Evolutionary conservation across 2,329 filamentous ascomycete species (phyloP).

Genomic region (Stemphylium beticola): DNA sequence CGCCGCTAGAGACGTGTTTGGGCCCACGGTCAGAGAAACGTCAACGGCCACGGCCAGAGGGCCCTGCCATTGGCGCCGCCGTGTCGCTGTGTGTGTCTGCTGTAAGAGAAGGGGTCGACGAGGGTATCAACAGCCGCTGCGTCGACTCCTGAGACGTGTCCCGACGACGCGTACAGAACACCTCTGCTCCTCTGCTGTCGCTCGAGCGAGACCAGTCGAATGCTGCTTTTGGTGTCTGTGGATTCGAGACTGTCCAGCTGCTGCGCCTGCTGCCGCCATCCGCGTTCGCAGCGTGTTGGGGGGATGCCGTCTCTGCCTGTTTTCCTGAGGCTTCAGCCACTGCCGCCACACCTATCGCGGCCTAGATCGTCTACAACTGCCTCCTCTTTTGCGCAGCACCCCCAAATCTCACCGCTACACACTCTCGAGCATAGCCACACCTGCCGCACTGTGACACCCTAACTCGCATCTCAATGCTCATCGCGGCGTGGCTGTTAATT

Average conservation of each 20-base stretch:
- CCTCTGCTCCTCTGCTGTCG: slow-evolving; percentile 5
- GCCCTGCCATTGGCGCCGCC: slow-evolving; percentile 23
- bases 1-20: slow-evolving; percentile 27
- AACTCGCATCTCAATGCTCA: slow-evolving; percentile 16
- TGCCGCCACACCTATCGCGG: slow-evolving; percentile 23
- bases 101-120: slow-evolving; percentile 9
- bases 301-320: slow-evolving; percentile 26
- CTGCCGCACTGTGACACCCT: slow-evolving; percentile 1
- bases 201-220: slow-evolving; percentile 20
- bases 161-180: slow-evolving; percentile 1
- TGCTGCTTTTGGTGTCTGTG: slow-evolving; percentile 3
- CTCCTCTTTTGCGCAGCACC: slow-evolving; percentile 28
- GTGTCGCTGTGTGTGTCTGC: slow-evolving; percentile 13
- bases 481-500: slow-evolving; percentile 19
- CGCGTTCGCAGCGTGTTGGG: slow-evolving; percentile 23
- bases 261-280: slow-evolving; percentile 26
- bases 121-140: slow-evolving; percentile 36
- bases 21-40: slow-evolving; percentile 30
- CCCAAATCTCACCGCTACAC: slow-evolving; percentile 30
- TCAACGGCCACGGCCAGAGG: slow-evolving; percentile 18
- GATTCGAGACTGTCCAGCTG: slow-evolving; percentile 17
- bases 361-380: slow-evolving; percentile 14
- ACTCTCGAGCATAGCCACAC: slow-evolving; percentile 32
- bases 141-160: slow-evolving; percentile 29
- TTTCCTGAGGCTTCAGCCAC: slow-evolving; percentile 21